These are phyloP conservation scores for Termitomyces sp. DNA, from an alignment of 768 basidiomycete genomes.

Conservation along the genomic window DNA sequence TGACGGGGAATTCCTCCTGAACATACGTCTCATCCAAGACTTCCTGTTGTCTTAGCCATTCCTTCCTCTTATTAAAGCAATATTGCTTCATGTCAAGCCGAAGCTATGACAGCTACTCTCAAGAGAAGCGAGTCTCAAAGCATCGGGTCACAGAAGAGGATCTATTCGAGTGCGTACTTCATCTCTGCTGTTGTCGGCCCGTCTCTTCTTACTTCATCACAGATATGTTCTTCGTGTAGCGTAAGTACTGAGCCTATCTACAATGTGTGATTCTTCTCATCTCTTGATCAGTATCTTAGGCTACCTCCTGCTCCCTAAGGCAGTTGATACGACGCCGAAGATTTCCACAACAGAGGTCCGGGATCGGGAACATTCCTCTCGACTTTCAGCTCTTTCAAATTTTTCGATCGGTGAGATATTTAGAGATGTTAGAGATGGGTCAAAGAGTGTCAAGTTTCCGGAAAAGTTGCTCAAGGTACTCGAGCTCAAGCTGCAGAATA, in stretches of 20 bases:
- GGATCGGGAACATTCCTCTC: slow-evolving; percentile 61
- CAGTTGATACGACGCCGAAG: slow-evolving; percentile 27
- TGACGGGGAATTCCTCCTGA: background rate
- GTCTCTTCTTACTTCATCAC: slow-evolving; percentile 8
- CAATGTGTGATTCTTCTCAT: background rate
- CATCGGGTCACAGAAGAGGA: slow-evolving; percentile 71
- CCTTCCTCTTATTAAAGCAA: slow-evolving; percentile 1
- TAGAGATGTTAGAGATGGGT: slow-evolving; percentile 70
- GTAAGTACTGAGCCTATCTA: slow-evolving; percentile 36
- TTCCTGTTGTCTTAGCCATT: slow-evolving; percentile 1
- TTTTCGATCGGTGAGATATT: slow-evolving; percentile 74
- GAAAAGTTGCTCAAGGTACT: slow-evolving; percentile 90
- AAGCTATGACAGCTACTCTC: slow-evolving; percentile 67
- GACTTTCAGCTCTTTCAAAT: slow-evolving; percentile 63
- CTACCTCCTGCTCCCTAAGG: slow-evolving; percentile 64
- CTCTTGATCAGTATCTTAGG: slow-evolving; percentile 53
- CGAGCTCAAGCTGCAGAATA: slow-evolving; percentile 83
- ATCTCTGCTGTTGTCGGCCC: slow-evolving; percentile 2
- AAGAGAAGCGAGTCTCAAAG: slow-evolving; percentile 69
- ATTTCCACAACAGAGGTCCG: slow-evolving; percentile 30
- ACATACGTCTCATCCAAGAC: background rate
- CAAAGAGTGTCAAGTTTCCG: slow-evolving; percentile 87
- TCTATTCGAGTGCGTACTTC: slow-evolving; percentile 62
- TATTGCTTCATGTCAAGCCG: slow-evolving; percentile 56
- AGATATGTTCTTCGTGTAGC: slow-evolving; percentile 83